Evolutionary conservation across 2,329 filamentous ascomycete species (phyloP).

Genomic region (Paecilomyces niveus): DNA sequence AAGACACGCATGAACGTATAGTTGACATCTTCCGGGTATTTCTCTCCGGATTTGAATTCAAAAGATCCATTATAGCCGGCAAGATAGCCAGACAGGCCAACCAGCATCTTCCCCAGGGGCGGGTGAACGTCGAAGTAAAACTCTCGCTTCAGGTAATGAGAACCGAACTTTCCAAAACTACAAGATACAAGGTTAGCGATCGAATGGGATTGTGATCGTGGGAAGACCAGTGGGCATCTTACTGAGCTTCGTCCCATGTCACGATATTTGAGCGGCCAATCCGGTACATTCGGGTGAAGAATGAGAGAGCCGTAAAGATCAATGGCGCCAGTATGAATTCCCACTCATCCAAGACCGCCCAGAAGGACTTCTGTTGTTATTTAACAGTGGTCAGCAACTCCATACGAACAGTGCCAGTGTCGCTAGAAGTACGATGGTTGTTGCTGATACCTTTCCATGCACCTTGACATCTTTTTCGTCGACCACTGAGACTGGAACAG

Average conservation of each 20-base stretch:
- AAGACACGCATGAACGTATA: constrained; percentile 99
- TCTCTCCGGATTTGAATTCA: constrained; percentile 98
- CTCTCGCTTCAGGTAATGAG: constrained; percentile 97
- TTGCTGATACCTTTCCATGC: not conserved
- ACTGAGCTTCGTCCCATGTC: constrained; percentile 72
- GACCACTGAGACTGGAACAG: constrained; percentile 10
- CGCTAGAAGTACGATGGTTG: not conserved
- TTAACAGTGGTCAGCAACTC: not conserved
- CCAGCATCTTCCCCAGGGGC: constrained; percentile 95
- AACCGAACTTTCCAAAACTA: constrained; percentile 74
- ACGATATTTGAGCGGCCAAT: constrained; percentile 64
- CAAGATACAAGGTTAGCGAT: constrained; percentile 1
- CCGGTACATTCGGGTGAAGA: constrained; percentile 62
- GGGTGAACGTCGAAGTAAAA: constrained; percentile 99
- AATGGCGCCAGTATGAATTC: constrained; percentile 58
- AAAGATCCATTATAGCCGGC: constrained; percentile 98
- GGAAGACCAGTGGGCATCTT: constrained; percentile 26
- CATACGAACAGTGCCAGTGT: not conserved
- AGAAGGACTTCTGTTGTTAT: constrained; percentile 26
- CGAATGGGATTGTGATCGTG: not conserved
- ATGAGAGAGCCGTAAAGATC: constrained; percentile 55
- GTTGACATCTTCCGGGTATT: constrained; percentile 86
- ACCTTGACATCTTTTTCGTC: constrained; percentile 10
- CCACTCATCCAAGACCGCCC: constrained; percentile 46
- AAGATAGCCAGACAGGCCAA: constrained; percentile 90